Conservation (phyloP, 2,329 filamentous ascomycete genomes). For the Teratosphaeria viscida region DNA sequence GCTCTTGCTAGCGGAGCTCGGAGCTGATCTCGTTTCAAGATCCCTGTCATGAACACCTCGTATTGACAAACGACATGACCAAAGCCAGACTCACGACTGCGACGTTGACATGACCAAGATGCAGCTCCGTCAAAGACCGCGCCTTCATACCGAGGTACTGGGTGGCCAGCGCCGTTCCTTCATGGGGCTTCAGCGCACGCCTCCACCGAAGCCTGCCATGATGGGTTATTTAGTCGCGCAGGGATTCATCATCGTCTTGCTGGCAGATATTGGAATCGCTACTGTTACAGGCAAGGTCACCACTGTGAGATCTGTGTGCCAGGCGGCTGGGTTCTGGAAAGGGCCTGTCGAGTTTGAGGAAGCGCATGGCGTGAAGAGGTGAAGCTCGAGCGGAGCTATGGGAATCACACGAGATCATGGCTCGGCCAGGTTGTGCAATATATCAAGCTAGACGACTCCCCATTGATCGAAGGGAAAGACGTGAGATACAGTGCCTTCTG, state of each 20-base stretch:
- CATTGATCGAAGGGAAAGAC: slow-evolving; percentile 12
- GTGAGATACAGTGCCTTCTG: too few relatives aligned
- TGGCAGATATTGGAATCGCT: slow-evolving; percentile 19
- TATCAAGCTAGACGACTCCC: neutral
- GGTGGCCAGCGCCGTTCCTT: slow-evolving; percentile 18
- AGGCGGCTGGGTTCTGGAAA: slow-evolving; percentile 20
- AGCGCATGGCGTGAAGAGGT: neutral
- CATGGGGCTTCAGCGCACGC: slow-evolving; percentile 20
- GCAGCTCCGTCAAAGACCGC: neutral
- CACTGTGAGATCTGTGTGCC: slow-evolving; percentile 15
- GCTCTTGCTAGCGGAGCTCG: neutral
- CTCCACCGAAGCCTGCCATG: slow-evolving; percentile 18
- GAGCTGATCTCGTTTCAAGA: neutral
- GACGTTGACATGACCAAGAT: neutral
- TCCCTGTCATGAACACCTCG: neutral
- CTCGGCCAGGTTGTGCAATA: neutral
- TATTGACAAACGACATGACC: neutral
- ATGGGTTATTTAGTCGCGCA: slow-evolving; percentile 25
- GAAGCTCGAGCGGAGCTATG: neutral
- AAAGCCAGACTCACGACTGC: neutral
- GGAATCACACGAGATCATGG: neutral
- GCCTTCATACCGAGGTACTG: neutral
- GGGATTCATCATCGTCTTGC: slow-evolving; percentile 24
- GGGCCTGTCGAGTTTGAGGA: neutral
- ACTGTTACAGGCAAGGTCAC: slow-evolving; percentile 12